Conservation (phyloP, 805 yeast species). For the Yamadazyma scolyti region DNA sequence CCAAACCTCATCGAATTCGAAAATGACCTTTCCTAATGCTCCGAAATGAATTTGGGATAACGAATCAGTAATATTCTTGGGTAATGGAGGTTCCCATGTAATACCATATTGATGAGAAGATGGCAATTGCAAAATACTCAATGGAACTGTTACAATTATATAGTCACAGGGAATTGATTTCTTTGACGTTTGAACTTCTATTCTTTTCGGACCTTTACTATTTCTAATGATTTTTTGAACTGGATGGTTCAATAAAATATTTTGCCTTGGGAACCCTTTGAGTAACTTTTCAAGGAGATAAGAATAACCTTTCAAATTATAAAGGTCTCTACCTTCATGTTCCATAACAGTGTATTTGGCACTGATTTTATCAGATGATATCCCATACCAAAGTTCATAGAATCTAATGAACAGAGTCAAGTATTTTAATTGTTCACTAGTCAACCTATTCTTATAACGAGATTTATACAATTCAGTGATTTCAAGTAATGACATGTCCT, state of each 20-base stretch:
- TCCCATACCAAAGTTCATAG: constrained; percentile 79
- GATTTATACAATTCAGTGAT: constrained; percentile 46
- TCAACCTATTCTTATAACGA: constrained; percentile 44
- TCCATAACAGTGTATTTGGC: constrained; percentile 67
- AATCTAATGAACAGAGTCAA: constrained; percentile 53
- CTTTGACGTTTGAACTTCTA: constrained; percentile 28
- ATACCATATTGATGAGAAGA: constrained; percentile 41
- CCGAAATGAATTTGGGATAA: constrained; percentile 29
- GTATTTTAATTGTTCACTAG: constrained; percentile 47
- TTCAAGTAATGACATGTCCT: constrained; percentile 52
- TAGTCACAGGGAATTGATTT: constrained; percentile 46
- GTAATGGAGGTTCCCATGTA: constrained; percentile 25
- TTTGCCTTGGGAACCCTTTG: constrained; percentile 32
- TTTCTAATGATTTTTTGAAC: constrained; percentile 38
- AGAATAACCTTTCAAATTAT: constrained; percentile 55
- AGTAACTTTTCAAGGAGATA: constrained; percentile 43
- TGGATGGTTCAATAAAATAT: constrained; percentile 37
- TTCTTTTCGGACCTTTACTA: constrained; percentile 11
- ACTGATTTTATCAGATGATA: constrained; percentile 62
- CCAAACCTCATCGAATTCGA: constrained; percentile 39
- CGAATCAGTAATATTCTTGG: constrained; percentile 15
- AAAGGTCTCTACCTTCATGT: constrained; percentile 76
- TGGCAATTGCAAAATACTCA: constrained; percentile 55
- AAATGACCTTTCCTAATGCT: constrained; percentile 39
- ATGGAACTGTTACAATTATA: constrained; percentile 73